Evolutionary conservation across 805 yeast genomes (phyloP), one percentile per base, ranked within the genome.

Genomic region (Candida nonsorbophila): DNA sequence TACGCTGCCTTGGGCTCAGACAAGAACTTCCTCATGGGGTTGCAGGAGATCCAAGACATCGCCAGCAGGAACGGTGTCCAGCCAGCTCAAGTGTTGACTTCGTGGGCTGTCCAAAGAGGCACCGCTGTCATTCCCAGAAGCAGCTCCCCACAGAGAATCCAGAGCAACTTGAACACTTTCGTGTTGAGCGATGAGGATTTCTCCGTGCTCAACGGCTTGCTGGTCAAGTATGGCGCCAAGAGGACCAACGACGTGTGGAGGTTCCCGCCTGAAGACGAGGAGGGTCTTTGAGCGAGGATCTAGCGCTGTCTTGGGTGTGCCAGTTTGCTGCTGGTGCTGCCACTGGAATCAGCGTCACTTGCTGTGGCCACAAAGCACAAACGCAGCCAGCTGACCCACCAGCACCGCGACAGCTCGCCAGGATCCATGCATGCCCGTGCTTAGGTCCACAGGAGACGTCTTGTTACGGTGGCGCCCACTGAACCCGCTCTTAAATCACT

Each of bases 1-100:
- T 84, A 84, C 62, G 82, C 90, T 9, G 77, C 90, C 8, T 82
- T 84, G 45, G 94, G 94, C 17, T 90, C 92, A 8, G 83, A 79
- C 55, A 81, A 90, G 1, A 83, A 79, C 58, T 48, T 80, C 34
- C 59, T 84, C 43, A 74, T 84, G 41, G 72, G 75, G 31, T 73
- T 79, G 51, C 67, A 68, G 14, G 49, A 58, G 10, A 60, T 84
- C 42, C 53, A 51, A 27, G 35, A 59, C 26, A 74, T 84, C 47
- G 86, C 92, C 26, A 34, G 46, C 7, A 61, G 59, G n/a, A 77
- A 74, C 44, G 49, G 53, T 14, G 78, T 69, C 41, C 47, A 79
- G 12, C 56, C 84, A 13, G 77, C 84, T 14, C 81, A 82, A 55
- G 77, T 84, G 12, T 62, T 84, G 37, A 61, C 84, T 39, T 74